These are phyloP conservation scores for Sporisorium iseilematis-ciliati DNA, from an alignment of 1,284 basidiomycete genomes.

Conservation along the genomic window DNA sequence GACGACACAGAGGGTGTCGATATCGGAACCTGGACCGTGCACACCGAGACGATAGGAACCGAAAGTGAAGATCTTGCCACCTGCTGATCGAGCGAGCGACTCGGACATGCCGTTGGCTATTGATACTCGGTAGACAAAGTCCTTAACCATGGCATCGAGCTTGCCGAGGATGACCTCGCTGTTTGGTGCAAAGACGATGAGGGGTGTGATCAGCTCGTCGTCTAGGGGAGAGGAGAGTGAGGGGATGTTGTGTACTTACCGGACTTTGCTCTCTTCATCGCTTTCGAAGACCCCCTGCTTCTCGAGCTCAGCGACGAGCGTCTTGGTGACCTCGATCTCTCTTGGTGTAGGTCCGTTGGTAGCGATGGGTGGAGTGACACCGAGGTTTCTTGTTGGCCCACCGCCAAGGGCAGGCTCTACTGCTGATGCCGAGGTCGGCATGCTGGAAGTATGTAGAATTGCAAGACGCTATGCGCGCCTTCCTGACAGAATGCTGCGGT, in stretches of 20 bases:
- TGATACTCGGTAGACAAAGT: conserved; percentile 89
- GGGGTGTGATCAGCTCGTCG: not conserved
- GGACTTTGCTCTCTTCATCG: conserved; percentile 86
- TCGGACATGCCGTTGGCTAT: conserved; percentile 86
- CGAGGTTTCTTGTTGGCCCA: conserved; percentile 60
- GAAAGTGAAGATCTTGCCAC: conserved; percentile 99
- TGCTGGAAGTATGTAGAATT: conserved; percentile 8
- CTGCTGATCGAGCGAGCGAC: conserved; percentile 83
- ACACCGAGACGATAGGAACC: conserved; percentile 87
- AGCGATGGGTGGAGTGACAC: conserved; percentile 88
- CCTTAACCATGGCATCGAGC: conserved; percentile 88
- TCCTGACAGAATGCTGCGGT: not conserved
- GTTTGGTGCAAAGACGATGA: not conserved
- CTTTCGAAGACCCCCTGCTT: conserved; percentile 89
- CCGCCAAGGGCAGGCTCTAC: conserved; percentile 52
- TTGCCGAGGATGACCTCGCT: conserved; percentile 94
- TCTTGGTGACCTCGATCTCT: conserved; percentile 76
- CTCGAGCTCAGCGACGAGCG: conserved; percentile 88
- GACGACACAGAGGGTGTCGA: conserved; percentile 98
- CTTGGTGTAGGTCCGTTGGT: conserved; percentile 64
- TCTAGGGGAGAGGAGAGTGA: not conserved
- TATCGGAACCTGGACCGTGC: conserved; percentile 95
- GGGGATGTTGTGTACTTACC: conserved; percentile 75
- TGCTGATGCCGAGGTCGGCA: conserved; percentile 49
- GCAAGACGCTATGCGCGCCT: conserved; percentile 12